Conservation (phyloP, 371 early-diverging fungal genomes). For the Zancudomyces culisetae region DNA sequence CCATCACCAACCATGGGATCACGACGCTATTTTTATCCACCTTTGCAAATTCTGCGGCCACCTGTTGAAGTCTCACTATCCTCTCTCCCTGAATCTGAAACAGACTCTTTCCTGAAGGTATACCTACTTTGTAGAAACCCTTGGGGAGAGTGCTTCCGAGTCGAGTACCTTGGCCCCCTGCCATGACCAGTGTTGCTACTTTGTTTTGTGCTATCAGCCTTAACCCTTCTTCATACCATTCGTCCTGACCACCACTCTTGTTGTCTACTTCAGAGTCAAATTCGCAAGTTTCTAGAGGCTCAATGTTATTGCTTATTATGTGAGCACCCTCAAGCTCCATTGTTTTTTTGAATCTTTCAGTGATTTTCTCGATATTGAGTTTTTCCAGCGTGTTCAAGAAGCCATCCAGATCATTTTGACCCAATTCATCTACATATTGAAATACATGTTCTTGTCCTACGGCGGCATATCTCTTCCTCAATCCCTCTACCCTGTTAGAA, state of each 20-base stretch:
- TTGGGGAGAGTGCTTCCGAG: constrained; percentile 74
- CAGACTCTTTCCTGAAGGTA: constrained; percentile 72
- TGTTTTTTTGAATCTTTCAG: constrained; percentile 19
- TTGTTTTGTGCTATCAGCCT: constrained; percentile 25
- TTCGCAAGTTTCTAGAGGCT: background rate
- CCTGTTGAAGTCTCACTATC: constrained; percentile 56
- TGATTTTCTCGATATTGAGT: constrained; percentile 62
- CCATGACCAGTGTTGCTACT: constrained; percentile 85
- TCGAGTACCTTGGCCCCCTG: constrained; percentile 81
- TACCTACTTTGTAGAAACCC: constrained; percentile 79
- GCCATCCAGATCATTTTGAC: constrained; percentile 29
- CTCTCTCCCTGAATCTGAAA: constrained; percentile 88
- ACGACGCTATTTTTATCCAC: constrained; percentile 15
- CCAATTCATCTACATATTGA: constrained; percentile 49
- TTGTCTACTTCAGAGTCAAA: background rate
- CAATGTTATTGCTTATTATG: background rate
- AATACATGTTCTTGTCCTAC: constrained; percentile 86
- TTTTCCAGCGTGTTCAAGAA: constrained; percentile 42
- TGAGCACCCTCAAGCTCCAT: background rate
- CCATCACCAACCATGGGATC: constrained; percentile 92
- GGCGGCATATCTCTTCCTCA: constrained; percentile 40
- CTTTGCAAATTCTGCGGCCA: constrained; percentile 33
- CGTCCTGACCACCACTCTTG: background rate
- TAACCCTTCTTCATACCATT: background rate
- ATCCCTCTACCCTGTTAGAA: constrained; percentile 15